phyloP scores from a whole-genome alignment of 106 monocot genomes.

The Alisma plantagoaquatica region DNA sequence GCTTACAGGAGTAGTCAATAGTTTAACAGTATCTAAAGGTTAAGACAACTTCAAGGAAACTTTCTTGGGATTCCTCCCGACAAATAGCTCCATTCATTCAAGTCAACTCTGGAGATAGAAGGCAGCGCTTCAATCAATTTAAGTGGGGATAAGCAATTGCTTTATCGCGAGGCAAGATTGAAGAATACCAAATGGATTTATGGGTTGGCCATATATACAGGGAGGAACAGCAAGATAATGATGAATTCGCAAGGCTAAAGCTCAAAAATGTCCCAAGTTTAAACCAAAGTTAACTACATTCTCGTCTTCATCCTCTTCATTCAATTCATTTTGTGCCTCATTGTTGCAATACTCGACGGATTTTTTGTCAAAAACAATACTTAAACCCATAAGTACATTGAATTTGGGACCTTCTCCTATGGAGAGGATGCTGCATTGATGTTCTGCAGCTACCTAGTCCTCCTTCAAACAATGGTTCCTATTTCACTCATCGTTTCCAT shows the following conservation, averaged over 20 bases:
- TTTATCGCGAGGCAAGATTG: no score
- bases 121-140: no score
- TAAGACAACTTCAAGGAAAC: no score
- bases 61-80: no score
- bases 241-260: conserved; percentile 71
- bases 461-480: conserved; percentile 96
- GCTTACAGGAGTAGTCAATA: no score
- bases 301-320: conserved; percentile 49
- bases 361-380: conserved; percentile 14
- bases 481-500: conserved; percentile 94
- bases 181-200: conserved; percentile 72
- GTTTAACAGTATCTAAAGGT: no score
- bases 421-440: no score
- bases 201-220: conserved; percentile 64
- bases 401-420: conserved; percentile 48
- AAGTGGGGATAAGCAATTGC: no score
- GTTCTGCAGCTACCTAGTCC: conserved; percentile 72
- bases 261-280: conserved; percentile 64
- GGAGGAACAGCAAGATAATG: conserved; percentile 80
- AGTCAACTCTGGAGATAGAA: no score
- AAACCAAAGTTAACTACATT: conserved; percentile 84
- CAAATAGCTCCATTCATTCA: no score
- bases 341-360: conserved; percentile 37
- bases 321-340: conserved; percentile 41
- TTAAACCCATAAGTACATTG: conserved; percentile 60